A percentile compares a stretch with the other conserved stretches of the same genome.
phyloP scores from a whole-genome alignment of 1,284 basidiomycete genomes.

The Singerocomus inundabilis region DNA sequence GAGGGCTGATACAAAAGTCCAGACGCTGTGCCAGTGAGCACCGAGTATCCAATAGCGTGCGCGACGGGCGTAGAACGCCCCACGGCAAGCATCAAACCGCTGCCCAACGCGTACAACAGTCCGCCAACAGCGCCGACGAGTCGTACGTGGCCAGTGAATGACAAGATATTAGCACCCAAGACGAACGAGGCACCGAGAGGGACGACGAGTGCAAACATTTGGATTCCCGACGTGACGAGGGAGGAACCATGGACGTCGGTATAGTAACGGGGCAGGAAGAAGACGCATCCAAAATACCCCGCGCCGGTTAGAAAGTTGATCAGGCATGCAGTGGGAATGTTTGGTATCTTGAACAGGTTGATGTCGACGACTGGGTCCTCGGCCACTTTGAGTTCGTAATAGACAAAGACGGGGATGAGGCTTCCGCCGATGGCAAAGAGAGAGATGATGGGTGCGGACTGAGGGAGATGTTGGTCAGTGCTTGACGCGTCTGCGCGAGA shows the following conservation, averaged over 20 bases:
- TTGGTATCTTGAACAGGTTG: constrained; percentile 32
- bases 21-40: constrained; percentile 32
- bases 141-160: constrained; percentile 31
- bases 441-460: constrained; percentile 31
- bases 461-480: constrained; percentile 8
- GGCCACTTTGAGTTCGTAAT: constrained; percentile 34
- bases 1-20: constrained; percentile 36
- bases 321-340: constrained; percentile 34
- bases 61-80: constrained; percentile 29
- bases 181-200: constrained; percentile 34
- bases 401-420: constrained; percentile 34
- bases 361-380: constrained; percentile 34
- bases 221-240: constrained; percentile 31
- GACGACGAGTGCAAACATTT: constrained; percentile 34
- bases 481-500: neutral
- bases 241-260: constrained; percentile 36
- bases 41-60: constrained; percentile 32
- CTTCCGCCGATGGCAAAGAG: constrained; percentile 29
- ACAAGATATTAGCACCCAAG: constrained; percentile 32
- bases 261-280: constrained; percentile 38
- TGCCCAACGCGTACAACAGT: constrained; percentile 31
- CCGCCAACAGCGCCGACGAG: constrained; percentile 31
- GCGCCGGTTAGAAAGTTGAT: constrained; percentile 38
- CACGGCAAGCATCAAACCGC: constrained; percentile 31
- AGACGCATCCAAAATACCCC: constrained; percentile 36